A percentile compares a stretch with the other conserved stretches of the same genome.
Conservation (phyloP, 1,284 basidiomycete species). For the Coriolopsis trogii region DNA sequence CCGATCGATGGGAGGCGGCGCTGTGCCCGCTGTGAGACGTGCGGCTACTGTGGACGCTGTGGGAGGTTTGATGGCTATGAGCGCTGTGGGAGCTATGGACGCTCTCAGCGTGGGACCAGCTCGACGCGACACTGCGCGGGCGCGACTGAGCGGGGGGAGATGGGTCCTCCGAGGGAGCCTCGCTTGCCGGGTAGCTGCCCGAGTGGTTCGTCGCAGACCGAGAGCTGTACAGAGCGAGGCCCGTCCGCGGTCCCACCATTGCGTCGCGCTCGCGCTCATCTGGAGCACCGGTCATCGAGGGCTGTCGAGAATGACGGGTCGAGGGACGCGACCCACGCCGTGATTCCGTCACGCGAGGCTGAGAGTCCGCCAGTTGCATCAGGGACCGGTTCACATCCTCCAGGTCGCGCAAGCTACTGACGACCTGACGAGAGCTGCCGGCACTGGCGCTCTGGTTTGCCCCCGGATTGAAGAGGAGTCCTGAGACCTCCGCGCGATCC, state of each 20-base stretch:
- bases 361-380: conserved; percentile 13
- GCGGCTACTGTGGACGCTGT: neutral
- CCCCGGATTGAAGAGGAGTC: conserved; percentile 5
- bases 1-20: conserved; percentile 6
- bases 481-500: too few relatives aligned
- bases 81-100: conserved; percentile 6
- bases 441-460: too few relatives aligned
- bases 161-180: conserved; percentile 4
- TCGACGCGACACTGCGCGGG: conserved; percentile 14
- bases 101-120: conserved; percentile 18
- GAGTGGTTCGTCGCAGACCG: conserved; percentile 15
- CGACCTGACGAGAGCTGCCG: conserved; percentile 20
- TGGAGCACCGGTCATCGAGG: conserved; percentile 14
- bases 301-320: conserved; percentile 15
- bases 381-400: conserved; percentile 23
- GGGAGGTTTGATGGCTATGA: conserved; percentile 5
- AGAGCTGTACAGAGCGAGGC: conserved; percentile 24
- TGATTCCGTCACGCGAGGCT: neutral
- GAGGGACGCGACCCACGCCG: conserved; percentile 13
- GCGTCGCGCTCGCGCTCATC: conserved; percentile 9
- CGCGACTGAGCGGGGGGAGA: conserved; percentile 7
- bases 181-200: conserved; percentile 1
- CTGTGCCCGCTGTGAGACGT: neutral
- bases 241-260: conserved; percentile 22
- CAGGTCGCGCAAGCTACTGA: conserved; percentile 24